A percentile compares a stretch with the other conserved stretches of the same genome.
Evolutionary conservation across 108 stramenopile genomes (phyloP).

Genomic region (Nannochloropsis gaditana): DNA sequence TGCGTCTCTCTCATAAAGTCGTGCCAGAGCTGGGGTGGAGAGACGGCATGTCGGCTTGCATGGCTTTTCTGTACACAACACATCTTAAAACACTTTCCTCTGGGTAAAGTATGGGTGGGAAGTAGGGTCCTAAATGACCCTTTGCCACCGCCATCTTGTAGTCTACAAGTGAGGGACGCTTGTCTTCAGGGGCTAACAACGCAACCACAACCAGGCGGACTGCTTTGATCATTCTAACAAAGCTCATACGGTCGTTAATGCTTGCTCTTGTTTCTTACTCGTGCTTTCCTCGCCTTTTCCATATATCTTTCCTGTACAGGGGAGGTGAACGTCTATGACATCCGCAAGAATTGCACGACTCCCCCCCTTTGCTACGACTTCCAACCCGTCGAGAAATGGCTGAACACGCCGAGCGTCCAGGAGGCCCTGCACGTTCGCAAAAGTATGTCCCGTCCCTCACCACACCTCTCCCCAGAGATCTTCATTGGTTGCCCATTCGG

Average conservation of each 20-base stretch:
- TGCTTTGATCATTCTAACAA: too few species aligned
- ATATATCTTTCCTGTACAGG: conserved; percentile 23
- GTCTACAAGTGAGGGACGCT: too few species aligned
- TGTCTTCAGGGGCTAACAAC: too few species aligned
- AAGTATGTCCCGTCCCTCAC: neutral
- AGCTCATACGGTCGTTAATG: too few species aligned
- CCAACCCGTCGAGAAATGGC: conserved; percentile 60
- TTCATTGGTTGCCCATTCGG: too few species aligned
- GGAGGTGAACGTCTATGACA: conserved; percentile 90
- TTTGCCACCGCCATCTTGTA: too few species aligned
- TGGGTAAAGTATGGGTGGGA: neutral
- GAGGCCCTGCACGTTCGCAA: neutral
- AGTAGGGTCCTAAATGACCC: neutral
- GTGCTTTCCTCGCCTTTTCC: neutral
- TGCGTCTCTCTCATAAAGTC: conserved; percentile 69
- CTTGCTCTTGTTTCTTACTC: too few species aligned
- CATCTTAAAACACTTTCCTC: conserved; percentile 26
- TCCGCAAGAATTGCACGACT: conserved; percentile 68
- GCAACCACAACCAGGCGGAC: too few species aligned
- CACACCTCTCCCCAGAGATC: too few species aligned
- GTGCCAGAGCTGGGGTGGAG: conserved; percentile 51
- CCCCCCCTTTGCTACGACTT: conserved; percentile 91
- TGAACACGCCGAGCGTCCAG: conserved; percentile 15
- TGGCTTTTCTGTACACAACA: conserved; percentile 7
- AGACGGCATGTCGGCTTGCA: conserved; percentile 24